Evolutionary conservation across 2,329 filamentous ascomycete genomes (phyloP), one percentile per base, ranked within the genome.

Genomic region (Bertia moriformis): DNA sequence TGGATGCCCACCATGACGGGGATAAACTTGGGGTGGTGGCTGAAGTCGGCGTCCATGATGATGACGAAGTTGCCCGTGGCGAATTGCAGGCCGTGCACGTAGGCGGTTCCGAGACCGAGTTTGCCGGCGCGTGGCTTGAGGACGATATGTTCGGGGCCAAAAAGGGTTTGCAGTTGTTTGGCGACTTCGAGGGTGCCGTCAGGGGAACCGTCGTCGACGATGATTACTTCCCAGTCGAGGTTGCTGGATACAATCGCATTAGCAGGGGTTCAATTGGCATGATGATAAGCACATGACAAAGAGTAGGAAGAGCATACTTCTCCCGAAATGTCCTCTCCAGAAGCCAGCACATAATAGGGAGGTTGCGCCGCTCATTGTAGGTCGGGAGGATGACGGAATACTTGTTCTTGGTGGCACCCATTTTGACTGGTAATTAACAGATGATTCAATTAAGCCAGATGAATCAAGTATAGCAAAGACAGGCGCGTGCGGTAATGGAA

Each of bases 31-130:
- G 91, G 91, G 69, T 98, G 91, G 67, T 98, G 91, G 51, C 78
- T 86, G 72, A 98, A 98, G 65, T 98, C 91, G 62, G 93, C 91
- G 67, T 98, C 91, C 91, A 98, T 98, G 72, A 98, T 98, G 69
- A 98, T 85, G 57, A 98, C 85, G 56, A 78, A 96, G 72, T 93
- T 95, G 52, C 91, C 91, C 17, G 78, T 87, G 18, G 73, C 82
- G 57, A 83, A 96, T 59, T 94, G 76, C 43, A 98, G 71, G 39
- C 89, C 89, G 62, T 95, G 88, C 29, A 95, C 85, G 65, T 96
- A 96, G 38, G 89, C 89, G 2, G 89, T 95, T 49, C 89, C 89
- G 38, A 96, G 80, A n/a, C 89, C 89, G 29, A 95, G 83, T 66
- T 96, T 98, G 56, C 93, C 93, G 32, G 85, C 73, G 53, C 93